Evolutionary conservation across 176 grass and related monocot species (phyloP).

Genomic region (Rhynchospora tenuis): DNA sequence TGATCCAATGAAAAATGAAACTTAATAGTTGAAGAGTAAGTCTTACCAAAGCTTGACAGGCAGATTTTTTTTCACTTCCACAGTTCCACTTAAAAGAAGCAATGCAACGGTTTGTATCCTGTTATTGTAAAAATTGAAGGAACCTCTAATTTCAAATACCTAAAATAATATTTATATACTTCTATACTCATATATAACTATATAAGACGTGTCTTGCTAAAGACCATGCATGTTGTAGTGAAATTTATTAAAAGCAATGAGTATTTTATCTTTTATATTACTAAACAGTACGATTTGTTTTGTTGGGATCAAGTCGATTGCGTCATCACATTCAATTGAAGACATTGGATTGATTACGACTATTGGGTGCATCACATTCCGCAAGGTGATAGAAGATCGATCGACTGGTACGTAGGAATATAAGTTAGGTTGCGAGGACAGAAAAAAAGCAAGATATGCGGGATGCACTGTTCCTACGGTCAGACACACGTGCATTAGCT

Average conservation of each 20-base stretch:
- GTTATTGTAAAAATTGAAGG: not conserved
- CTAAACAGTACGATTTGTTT: not conserved
- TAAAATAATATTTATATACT: not conserved
- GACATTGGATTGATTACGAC: not conserved
- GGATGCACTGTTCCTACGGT: slow-evolving; percentile 7
- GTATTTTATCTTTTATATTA: not conserved
- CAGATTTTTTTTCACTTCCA: not conserved
- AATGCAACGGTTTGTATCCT: not conserved
- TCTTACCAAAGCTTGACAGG: not conserved
- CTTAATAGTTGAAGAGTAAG: not conserved
- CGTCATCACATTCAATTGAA: not conserved
- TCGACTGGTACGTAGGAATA: not conserved
- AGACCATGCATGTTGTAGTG: too few species aligned
- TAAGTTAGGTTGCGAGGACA: not conserved
- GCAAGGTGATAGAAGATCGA: slow-evolving; percentile 7
- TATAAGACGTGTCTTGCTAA: too few species aligned
- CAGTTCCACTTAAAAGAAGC: not conserved
- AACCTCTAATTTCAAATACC: not conserved
- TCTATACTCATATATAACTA: not conserved
- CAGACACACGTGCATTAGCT: slow-evolving; percentile 4
- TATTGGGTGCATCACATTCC: not conserved
- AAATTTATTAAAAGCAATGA: not conserved
- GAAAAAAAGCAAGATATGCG: slow-evolving; percentile 15
- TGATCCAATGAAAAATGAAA: not conserved
- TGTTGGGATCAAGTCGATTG: not conserved